These are phyloP conservation scores for Calendula officinalis DNA, from an alignment of 129 eudicot species.

Conservation along the genomic window DNA sequence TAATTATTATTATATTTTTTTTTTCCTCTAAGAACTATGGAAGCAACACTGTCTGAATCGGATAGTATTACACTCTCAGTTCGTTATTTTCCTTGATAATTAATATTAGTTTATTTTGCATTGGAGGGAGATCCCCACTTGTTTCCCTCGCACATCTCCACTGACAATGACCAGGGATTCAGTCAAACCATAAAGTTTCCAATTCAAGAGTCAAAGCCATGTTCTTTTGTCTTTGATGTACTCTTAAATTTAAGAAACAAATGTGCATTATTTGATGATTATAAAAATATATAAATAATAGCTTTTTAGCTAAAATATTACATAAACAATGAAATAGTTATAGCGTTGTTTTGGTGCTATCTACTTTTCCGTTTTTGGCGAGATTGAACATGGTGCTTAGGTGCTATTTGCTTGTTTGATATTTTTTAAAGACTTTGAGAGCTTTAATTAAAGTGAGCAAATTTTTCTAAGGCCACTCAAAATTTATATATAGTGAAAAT, in stretches of 20 bases:
- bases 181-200: conserved; percentile 26
- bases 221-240: conserved; percentile 22
- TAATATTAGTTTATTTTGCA: neutral
- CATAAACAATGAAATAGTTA: neutral
- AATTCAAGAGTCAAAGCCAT: neutral
- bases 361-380: too few relatives aligned
- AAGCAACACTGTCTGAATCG: too few relatives aligned
- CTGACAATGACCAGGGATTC: conserved; percentile 21
- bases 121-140: conserved; percentile 14
- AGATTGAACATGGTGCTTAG: neutral
- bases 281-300: neutral
- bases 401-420: neutral
- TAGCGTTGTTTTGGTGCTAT: neutral
- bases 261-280: neutral
- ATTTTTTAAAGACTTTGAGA: neutral
- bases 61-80: too few relatives aligned
- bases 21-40: too few relatives aligned
- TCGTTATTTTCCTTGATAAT: neutral
- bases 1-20: too few relatives aligned
- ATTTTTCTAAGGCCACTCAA: neutral
- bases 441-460: neutral
- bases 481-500: too few relatives aligned
- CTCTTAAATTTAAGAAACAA: neutral
- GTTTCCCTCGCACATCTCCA: conserved; percentile 6
- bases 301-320: too few relatives aligned